These are phyloP conservation scores for Angophora floribunda DNA, from an alignment of 345 rosid genomes.

Conservation along the genomic window DNA sequence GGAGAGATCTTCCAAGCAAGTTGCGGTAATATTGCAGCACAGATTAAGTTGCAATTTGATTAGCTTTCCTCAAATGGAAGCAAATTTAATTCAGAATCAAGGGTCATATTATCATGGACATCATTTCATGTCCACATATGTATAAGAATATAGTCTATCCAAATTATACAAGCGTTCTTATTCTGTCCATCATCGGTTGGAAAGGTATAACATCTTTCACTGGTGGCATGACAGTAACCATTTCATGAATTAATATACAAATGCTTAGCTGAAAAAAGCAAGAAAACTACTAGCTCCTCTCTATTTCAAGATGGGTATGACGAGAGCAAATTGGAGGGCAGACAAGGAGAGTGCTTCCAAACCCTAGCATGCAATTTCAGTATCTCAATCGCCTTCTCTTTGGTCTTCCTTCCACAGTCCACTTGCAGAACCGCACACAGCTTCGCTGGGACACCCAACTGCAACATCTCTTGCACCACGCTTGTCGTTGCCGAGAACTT, in stretches of 20 bases:
- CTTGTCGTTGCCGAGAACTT: constrained; percentile 17
- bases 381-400: constrained; percentile 32
- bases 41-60: neutral
- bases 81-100: neutral
- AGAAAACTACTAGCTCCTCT: neutral
- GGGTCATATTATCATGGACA: neutral
- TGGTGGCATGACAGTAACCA: neutral
- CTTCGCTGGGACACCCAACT: constrained; percentile 26
- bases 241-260: neutral
- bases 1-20: neutral
- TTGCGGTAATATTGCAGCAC: neutral
- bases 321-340: constrained; percentile 15
- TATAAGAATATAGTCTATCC: neutral
- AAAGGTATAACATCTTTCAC: neutral
- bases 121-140: neutral
- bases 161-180: neutral
- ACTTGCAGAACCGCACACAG: constrained; percentile 29
- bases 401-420: constrained; percentile 12
- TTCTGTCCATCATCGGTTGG: neutral
- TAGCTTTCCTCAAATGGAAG: neutral
- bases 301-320: constrained; percentile 14
- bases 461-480: constrained; percentile 35
- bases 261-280: neutral
- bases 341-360: constrained; percentile 36
- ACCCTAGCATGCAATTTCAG: constrained; percentile 26